Evolutionary conservation across 2,329 filamentous ascomycete species (phyloP), one percentile per base, ranked within the genome.

Genomic region (Coniochaeta hoffmannii): DNA sequence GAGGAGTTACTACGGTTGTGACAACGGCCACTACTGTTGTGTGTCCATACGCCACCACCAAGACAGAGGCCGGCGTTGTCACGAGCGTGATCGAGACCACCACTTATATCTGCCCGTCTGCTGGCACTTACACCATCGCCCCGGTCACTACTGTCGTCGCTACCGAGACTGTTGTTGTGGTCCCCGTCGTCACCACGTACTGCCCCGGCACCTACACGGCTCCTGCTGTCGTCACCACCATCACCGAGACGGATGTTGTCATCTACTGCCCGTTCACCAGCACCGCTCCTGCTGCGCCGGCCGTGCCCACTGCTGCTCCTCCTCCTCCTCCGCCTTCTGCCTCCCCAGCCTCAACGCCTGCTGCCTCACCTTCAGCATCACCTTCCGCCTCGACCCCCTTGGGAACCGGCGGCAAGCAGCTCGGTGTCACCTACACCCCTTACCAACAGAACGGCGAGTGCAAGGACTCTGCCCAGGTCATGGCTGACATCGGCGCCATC

Each of bases 361-460:
- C 65, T 54, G 60, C 61, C 53, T 53, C 63, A 55, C 49, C 59
- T 62, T 56, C 69, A 60, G 56, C 58, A 63, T 28, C 57, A 61
- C 57, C 24, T 17, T 8, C 52, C 36, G 15, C 26, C 31, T 24
- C 56, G 22, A 28, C 15, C 49, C n/a, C n/a, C 11, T 32, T 26
- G 10, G 61, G 58, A 59, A 73, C 75, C 64, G 62, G 65, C 64
- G 76, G 74, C 54, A 73, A 79, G 70, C 80, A 86, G 68, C 89
- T 83, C 78, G 88, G 82, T 70, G 87, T 93, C 68, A 89, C 88
- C 66, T 94, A 91, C 80, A 89, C 88, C 41, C 88, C 88, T 53
- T 94, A 89, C 76, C 76, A 76, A 62, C 65, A 76, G 58, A 62
- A 67, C 53, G 81, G 81, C 58, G 65, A 73, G 51, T 93, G 89